phyloP scores from a whole-genome alignment of 257 asterid genomes.

The Forsythia viridissima region DNA sequence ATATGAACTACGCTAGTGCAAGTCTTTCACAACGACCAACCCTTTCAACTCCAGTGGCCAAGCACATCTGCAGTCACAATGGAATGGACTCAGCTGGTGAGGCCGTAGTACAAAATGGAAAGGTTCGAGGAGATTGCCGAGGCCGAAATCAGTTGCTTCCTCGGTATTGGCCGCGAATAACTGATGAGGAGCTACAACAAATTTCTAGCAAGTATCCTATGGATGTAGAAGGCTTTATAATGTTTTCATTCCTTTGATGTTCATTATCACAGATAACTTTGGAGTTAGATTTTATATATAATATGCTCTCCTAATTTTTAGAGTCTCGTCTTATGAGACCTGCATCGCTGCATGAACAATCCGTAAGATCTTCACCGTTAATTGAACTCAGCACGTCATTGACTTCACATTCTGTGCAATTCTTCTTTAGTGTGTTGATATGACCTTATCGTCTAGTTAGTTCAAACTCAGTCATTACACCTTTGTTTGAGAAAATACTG shows the following conservation, averaged over 20 bases:
- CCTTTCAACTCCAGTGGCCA: constrained; percentile 36
- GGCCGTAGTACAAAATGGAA: constrained; percentile 45
- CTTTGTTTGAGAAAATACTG: constrained; percentile 87
- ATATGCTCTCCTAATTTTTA: constrained; percentile 16
- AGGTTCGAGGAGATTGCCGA: constrained; percentile 52
- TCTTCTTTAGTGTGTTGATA: constrained; percentile 25
- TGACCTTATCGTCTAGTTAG: constrained; percentile 62
- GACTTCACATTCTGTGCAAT: constrained; percentile 14
- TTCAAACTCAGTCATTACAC: constrained; percentile 69
- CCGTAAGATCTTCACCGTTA: constrained; percentile 10
- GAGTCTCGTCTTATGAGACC: constrained; percentile 9
- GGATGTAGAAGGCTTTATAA: constrained; percentile 14
- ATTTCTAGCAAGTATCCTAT: constrained; percentile 79
- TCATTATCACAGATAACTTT: constrained; percentile 13
- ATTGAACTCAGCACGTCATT: constrained; percentile 12
- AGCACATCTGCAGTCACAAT: constrained; percentile 40
- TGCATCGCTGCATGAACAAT: constrained; percentile 8
- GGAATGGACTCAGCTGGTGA: constrained; percentile 50
- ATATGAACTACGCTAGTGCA: constrained; percentile 33
- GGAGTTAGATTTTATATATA: constrained; percentile 11
- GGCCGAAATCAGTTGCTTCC: constrained; percentile 65
- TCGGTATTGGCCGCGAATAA: constrained; percentile 66
- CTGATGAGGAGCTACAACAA: constrained; percentile 64
- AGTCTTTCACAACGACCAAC: constrained; percentile 33
- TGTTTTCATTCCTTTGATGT: constrained; percentile 21